A percentile compares a stretch with the other conserved stretches of the same genome.
phyloP scores from a whole-genome alignment of 352 stramenopile genomes.

The Globisporangium parvum region DNA sequence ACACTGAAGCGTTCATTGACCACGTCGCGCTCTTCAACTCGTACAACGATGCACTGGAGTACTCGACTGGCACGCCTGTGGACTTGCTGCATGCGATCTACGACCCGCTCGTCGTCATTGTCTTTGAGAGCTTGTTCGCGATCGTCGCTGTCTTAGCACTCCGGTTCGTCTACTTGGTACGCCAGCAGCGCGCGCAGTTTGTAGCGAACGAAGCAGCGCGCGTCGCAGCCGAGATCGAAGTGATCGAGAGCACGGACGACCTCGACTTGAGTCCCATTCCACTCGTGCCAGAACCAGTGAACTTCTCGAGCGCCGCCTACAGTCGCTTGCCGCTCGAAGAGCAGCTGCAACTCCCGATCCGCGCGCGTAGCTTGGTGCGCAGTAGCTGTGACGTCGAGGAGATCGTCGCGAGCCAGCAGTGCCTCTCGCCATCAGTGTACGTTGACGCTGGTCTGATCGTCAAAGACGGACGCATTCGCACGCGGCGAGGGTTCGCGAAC shows the following conservation, averaged over 20 bases:
- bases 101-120: constrained; percentile 24
- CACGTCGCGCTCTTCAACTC: constrained; percentile 30
- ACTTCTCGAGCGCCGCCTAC: constrained; percentile 20
- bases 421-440: constrained; percentile 44
- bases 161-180: constrained; percentile 5
- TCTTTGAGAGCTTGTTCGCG: constrained; percentile 22
- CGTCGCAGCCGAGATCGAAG: constrained; percentile 4
- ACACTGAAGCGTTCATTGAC: constrained; percentile 25
- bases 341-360: constrained; percentile 33
- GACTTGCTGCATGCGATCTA: constrained; percentile 24
- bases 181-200: background rate
- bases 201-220: constrained; percentile 5
- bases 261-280: constrained; percentile 1
- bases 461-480: constrained; percentile 37
- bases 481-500: constrained; percentile 40
- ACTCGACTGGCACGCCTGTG: constrained; percentile 24
- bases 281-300: background rate
- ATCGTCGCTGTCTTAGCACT: background rate
- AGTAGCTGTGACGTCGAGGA: constrained; percentile 29
- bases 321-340: constrained; percentile 46
- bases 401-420: constrained; percentile 20
- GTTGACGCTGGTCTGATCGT: constrained; percentile 46
- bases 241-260: constrained; percentile 11
- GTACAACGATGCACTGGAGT: constrained; percentile 49
- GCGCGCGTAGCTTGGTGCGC: constrained; percentile 39